Percentiles rank a stretch among this genome's conserved stretches.
These are phyloP conservation scores for Astrothelium subdiscretum DNA, from an alignment of 495 filamentous ascomycete genomes.

Conservation along the genomic window DNA sequence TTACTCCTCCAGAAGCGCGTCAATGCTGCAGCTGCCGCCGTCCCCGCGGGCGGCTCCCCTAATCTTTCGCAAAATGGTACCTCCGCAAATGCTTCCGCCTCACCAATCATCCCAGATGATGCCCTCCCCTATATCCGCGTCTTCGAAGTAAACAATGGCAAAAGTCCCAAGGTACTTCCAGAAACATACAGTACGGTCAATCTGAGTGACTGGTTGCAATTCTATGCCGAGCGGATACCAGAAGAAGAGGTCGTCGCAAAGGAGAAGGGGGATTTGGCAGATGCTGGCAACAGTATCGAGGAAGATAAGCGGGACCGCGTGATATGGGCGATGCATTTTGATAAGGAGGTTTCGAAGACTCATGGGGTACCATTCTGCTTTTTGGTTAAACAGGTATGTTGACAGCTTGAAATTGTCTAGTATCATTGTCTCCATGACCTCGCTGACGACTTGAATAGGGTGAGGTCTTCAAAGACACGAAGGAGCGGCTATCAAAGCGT, in stretches of 20 bases:
- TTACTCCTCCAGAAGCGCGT: slow-evolving; percentile 49
- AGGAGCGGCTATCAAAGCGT: slow-evolving; percentile 75
- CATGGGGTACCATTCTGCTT: slow-evolving; percentile 88
- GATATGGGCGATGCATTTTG: slow-evolving; percentile 81
- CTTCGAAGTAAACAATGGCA: slow-evolving; percentile 67
- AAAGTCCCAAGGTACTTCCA: slow-evolving; percentile 63
- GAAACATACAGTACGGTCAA: slow-evolving; percentile 52
- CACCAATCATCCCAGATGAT: slow-evolving; percentile 60
- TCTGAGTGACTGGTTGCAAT: slow-evolving; percentile 72
- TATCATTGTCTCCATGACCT: neutral
- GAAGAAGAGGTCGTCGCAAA: slow-evolving; percentile 54
- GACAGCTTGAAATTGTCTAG: neutral
- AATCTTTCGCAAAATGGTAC: neutral
- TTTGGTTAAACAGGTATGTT: slow-evolving; percentile 65
- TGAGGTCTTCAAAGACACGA: slow-evolving; percentile 82
- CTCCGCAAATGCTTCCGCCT: neutral
- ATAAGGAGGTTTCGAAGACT: slow-evolving; percentile 65
- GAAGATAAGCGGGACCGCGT: slow-evolving; percentile 36
- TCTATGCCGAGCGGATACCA: slow-evolving; percentile 71
- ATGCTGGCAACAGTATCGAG: neutral
- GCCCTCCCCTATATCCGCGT: slow-evolving; percentile 55
- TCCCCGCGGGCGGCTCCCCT: neutral
- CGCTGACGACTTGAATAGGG: slow-evolving; percentile 37
- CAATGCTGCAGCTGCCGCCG: neutral
- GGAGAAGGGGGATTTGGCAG: slow-evolving; percentile 54